Evolutionary conservation across 768 basidiomycete species (phyloP).

Genomic region (Lentinula boryana): DNA sequence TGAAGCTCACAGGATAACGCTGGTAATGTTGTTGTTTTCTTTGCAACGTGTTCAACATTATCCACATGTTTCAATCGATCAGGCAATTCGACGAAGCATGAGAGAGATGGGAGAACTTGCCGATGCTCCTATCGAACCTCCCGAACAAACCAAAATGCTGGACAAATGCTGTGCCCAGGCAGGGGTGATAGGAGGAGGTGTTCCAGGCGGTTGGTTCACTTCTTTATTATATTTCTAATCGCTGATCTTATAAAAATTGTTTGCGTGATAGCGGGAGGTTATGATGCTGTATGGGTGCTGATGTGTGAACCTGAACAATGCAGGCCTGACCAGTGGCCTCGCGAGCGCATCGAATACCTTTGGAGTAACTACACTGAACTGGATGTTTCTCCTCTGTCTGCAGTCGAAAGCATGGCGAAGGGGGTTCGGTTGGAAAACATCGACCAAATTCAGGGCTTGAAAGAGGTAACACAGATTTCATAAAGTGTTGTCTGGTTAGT

Average conservation of each 20-base stretch:
- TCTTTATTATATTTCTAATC: neutral
- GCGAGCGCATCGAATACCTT: conserved; percentile 56
- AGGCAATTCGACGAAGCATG: conserved; percentile 80
- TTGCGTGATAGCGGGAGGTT: conserved; percentile 77
- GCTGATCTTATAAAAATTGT: neutral
- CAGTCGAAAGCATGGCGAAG: conserved; percentile 59
- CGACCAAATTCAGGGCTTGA: conserved; percentile 51
- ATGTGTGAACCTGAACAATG: conserved; percentile 55
- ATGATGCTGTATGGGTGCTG: conserved; percentile 94
- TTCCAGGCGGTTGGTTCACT: conserved; percentile 80
- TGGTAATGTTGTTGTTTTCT: conserved; percentile 33
- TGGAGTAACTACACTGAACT: conserved; percentile 63
- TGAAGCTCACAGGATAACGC: conserved; percentile 47
- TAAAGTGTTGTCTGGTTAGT: neutral
- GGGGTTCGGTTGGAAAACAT: conserved; percentile 63
- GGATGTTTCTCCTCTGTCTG: conserved; percentile 66
- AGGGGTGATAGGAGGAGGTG: conserved; percentile 91
- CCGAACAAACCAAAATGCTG: conserved; percentile 78
- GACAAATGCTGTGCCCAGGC: conserved; percentile 70
- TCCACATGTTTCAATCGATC: neutral
- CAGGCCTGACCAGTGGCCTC: conserved; percentile 41
- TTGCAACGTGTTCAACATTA: neutral
- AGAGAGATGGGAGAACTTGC: conserved; percentile 74
- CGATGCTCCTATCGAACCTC: conserved; percentile 86
- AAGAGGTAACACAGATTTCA: conserved; percentile 19